Percentiles rank a stretch among this genome's conserved stretches.
Conservation (phyloP, 2,329 filamentous ascomycete genomes). For the Colletotrichum sp. region DNA sequence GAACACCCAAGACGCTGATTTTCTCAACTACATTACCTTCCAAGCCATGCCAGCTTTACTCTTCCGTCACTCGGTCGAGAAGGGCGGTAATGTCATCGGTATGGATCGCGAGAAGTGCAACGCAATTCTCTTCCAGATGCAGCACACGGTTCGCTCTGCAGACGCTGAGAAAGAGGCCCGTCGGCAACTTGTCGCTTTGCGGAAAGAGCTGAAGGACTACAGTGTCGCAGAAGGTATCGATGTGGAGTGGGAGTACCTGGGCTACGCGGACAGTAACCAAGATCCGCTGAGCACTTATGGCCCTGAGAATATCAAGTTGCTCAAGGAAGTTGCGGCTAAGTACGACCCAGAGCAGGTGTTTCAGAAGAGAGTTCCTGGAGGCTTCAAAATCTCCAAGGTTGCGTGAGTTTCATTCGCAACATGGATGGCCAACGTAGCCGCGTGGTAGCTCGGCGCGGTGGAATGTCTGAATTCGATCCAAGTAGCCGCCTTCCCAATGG, state of each 20-base stretch:
- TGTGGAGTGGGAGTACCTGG: slow-evolving; percentile 28
- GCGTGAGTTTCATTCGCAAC: background rate
- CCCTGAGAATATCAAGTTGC: slow-evolving; percentile 31
- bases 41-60: background rate
- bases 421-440: background rate
- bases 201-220: background rate
- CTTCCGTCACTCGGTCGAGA: background rate
- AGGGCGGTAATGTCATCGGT: background rate
- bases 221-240: background rate
- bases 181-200: background rate
- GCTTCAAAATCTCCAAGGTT: slow-evolving; percentile 18
- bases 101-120: background rate
- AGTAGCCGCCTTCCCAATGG: too few relatives aligned
- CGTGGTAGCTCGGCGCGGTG: background rate
- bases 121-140: background rate
- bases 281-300: slow-evolving; percentile 40
- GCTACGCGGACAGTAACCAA: slow-evolving; percentile 43
- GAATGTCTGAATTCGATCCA: fast-evolving
- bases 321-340: slow-evolving; percentile 29
- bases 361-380: slow-evolving; percentile 28
- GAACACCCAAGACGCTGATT: background rate
- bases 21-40: background rate
- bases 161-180: background rate
- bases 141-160: background rate
- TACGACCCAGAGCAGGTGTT: slow-evolving; percentile 38